Percentiles rank a stretch among this genome's conserved stretches.
Conservation (phyloP, 202 grass and related monocot genomes). For the Brachypodium distachyon region DNA sequence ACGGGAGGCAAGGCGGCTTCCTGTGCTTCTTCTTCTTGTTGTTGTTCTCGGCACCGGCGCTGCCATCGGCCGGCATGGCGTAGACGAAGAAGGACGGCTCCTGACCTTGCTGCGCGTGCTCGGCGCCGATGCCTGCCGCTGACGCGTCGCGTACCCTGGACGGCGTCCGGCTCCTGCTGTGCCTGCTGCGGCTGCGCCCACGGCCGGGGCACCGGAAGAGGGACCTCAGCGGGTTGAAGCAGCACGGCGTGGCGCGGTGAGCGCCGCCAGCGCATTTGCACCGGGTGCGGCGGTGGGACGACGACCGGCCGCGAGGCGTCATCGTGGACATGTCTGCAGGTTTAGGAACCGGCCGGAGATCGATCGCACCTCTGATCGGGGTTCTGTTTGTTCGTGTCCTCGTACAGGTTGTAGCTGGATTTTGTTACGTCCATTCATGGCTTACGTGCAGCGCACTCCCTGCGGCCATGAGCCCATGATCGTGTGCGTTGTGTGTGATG, state of each 20-base stretch:
- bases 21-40: constrained; percentile 20
- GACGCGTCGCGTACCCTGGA: constrained; percentile 21
- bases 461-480: background rate
- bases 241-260: constrained; percentile 10
- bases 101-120: constrained; percentile 3
- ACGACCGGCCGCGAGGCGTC: constrained; percentile 42
- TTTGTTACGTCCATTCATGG: constrained; percentile 2
- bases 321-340: constrained; percentile 25
- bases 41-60: background rate
- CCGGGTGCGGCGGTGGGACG: constrained; percentile 21
- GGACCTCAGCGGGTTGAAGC: constrained; percentile 36
- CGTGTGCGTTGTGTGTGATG: background rate
- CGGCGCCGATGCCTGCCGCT: background rate
- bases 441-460: constrained; percentile 30
- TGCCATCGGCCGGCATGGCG: constrained; percentile 40
- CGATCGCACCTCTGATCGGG: background rate
- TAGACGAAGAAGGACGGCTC: constrained; percentile 53
- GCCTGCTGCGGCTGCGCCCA: background rate
- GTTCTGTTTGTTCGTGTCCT: background rate
- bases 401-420: background rate
- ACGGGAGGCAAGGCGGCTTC: constrained; percentile 20
- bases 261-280: constrained; percentile 18
- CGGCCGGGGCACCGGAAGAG: constrained; percentile 27
- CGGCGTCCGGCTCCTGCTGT: constrained; percentile 12
- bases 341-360: background rate